phyloP scores from a whole-genome alignment of 148 eudicot genomes.

The Agrostemma githago region DNA sequence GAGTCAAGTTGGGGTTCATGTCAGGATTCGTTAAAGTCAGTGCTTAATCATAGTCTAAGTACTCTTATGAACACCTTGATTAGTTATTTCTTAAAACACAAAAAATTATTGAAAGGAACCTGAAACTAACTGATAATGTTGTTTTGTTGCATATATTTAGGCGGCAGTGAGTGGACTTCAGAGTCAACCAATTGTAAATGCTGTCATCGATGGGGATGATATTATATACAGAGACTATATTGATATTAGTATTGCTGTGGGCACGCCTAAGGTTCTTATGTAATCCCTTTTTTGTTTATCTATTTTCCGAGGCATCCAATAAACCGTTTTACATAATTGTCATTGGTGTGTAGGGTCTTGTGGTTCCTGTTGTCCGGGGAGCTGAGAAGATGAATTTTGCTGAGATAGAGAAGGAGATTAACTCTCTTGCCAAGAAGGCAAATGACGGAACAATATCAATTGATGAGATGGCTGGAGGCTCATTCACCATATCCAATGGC shows the following conservation, averaged over 20 bases:
- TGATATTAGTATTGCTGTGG: slow-evolving; percentile 96
- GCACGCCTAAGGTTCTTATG: slow-evolving; percentile 80
- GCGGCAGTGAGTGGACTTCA: slow-evolving; percentile 92
- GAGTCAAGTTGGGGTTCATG: slow-evolving; percentile 94
- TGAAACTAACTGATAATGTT: slow-evolving; percentile 1
- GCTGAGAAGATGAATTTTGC: slow-evolving; percentile 89
- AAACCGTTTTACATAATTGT: background rate
- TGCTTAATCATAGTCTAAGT: background rate
- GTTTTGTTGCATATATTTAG: slow-evolving; percentile 28
- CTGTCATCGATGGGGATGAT: slow-evolving; percentile 95
- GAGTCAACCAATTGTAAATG: slow-evolving; percentile 84
- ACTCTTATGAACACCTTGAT: too few species aligned
- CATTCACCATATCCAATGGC: slow-evolving; percentile 88
- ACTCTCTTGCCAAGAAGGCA: slow-evolving; percentile 84
- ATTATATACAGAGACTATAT: slow-evolving; percentile 87
- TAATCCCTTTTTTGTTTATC: background rate
- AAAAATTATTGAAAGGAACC: too few species aligned
- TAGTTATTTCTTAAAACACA: too few species aligned
- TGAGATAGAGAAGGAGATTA: slow-evolving; percentile 83
- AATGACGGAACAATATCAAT: slow-evolving; percentile 73
- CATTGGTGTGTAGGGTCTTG: slow-evolving; percentile 59
- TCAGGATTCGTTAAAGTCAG: slow-evolving; percentile 91
- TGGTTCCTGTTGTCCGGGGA: slow-evolving; percentile 85
- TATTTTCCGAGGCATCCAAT: background rate
- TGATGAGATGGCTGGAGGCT: slow-evolving; percentile 96